Evolutionary conservation across 2,329 filamentous ascomycete species (phyloP), one percentile per base, ranked within the genome.

Genomic region (Penicillium sclerotigenum): DNA sequence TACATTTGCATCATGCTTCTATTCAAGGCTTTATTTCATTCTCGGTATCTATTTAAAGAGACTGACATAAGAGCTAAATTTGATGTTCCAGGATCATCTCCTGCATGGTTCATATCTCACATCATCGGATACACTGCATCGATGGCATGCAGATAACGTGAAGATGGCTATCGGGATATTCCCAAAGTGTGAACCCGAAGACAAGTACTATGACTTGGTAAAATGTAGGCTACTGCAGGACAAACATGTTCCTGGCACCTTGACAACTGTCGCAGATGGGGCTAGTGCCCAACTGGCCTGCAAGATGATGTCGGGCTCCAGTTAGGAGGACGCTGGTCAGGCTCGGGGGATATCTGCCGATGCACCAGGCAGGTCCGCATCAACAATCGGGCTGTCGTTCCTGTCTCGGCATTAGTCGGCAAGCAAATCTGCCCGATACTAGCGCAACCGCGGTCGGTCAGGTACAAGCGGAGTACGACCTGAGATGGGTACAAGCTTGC

Each of bases 401-500:
- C 62, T 64, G 52, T 55, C 50, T 62, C 57, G 56, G 57, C 46
- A 42, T 54, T 54, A 56, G 63, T 64, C 59, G 46, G 38, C 37
- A 61, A 62, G 61, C 58, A 66, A 67, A 67, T 64, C 65, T 64
- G 62, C 64, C 64, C 58, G 59, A 65, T 61, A 50, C 47, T 61
- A 56, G 40, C 58, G 52, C 57, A 52, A 52, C 56, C 47, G 50
- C 45, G 26, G 55, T 46, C 37, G 24, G 45, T 56, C 54, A 56
- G 54, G 54, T 47, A 53, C 49, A 33, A 53, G 49, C 26, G 20
- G 28, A 55, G 53, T 52, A 36, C 54, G 24, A 56, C 49, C 9
- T 38, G 50, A 52, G 37, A 38, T 22, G 24, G 18, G 20, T 31
- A 29, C 38, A 16, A 36, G 14, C 40, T 56, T 34, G 14, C 24